Evolutionary conservation across 1,284 basidiomycete species (phyloP).

Genomic region (Trichosporon coremiiforme): DNA sequence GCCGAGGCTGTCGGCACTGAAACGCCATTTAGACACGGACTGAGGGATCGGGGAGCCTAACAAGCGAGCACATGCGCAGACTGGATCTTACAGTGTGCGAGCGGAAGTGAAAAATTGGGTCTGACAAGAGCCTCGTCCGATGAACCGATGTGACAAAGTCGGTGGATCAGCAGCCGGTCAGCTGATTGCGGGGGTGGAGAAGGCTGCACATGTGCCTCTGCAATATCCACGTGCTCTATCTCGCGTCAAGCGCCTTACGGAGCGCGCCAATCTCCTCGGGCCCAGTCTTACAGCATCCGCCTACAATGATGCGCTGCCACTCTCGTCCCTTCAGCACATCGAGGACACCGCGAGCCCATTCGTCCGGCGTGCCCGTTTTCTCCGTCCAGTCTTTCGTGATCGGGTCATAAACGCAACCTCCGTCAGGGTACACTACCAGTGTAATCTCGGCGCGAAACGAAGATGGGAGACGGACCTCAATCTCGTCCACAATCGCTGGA

Average conservation of each 20-base stretch:
- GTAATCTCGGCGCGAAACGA: not conserved
- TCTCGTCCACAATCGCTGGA: slow-evolving; percentile 54
- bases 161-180: not conserved
- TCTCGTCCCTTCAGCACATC: slow-evolving; percentile 41
- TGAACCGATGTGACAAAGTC: not conserved
- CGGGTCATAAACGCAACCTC: slow-evolving; percentile 64
- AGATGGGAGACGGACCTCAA: slow-evolving; percentile 25
- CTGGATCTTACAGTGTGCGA: no score
- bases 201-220: not conserved
- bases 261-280: slow-evolving; percentile 62
- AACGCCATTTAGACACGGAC: not conserved
- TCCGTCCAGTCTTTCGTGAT: slow-evolving; percentile 60
- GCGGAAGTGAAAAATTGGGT: not conserved
- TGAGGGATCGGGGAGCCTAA: not conserved
- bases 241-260: slow-evolving; percentile 20
- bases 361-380: slow-evolving; percentile 31
- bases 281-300: slow-evolving; percentile 71
- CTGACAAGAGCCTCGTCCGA: no score
- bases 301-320: slow-evolving; percentile 66
- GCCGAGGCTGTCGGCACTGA: not conserved
- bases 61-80: not conserved
- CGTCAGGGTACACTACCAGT: slow-evolving; percentile 73
- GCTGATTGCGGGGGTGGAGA: not conserved
- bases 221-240: not conserved
- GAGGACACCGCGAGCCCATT: slow-evolving; percentile 61